Base-by-base conservation (phyloP, 495 filamentous ascomycete genomes). In the Immersiella caudata region DNA sequence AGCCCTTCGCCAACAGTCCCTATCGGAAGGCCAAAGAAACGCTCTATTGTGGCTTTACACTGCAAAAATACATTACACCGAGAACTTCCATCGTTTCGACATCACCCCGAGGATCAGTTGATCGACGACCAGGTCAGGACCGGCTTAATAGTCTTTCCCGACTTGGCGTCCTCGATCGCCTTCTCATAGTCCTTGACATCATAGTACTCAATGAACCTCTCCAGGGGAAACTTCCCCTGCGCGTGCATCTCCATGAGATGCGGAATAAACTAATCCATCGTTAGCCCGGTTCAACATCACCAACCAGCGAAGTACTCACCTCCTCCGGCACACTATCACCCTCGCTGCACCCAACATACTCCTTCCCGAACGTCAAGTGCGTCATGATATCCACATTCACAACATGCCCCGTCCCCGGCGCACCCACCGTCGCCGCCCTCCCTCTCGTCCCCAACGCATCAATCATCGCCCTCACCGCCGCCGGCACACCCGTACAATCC, bases 141-240 rank as follows among this genome's bases (percentile, higher is more conserved):
- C 20, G 73, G 71, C 68, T 75, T 75, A 70, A 75, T 75, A 5
- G 46, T 64, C 60, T 72, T 74, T 0, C 74, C 74, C 0, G 59
- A 59, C 40, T 70, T 67, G 6, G 60, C 64, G 20, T 75, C 74
- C n/a, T 70, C 71, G 27, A 75, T 66, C 0, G 74, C 73, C 66
- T 72, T 60, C 25, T 68, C 66, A 14, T 60, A 68, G 11, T 76
- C 74, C 66, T 68, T 67, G 24, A 75, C 62, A 62, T 76, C 64
- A 63, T 75, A 76, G 36, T 67, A 76, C 29, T 57, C 46, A 35
- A 73, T 60, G 25, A 85, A 79, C 64, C 75, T 69, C 22, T 79
- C 74, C 26, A 83, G 68, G 0, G 81, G 80, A 49, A 84, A 84
- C 51, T 73, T 73, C 8, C 81, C 82, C 57, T 79, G 73, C 25